These are phyloP conservation scores for Hypoxylon crocopeplum DNA, from an alignment of 495 filamentous ascomycete species.

Conservation along the genomic window DNA sequence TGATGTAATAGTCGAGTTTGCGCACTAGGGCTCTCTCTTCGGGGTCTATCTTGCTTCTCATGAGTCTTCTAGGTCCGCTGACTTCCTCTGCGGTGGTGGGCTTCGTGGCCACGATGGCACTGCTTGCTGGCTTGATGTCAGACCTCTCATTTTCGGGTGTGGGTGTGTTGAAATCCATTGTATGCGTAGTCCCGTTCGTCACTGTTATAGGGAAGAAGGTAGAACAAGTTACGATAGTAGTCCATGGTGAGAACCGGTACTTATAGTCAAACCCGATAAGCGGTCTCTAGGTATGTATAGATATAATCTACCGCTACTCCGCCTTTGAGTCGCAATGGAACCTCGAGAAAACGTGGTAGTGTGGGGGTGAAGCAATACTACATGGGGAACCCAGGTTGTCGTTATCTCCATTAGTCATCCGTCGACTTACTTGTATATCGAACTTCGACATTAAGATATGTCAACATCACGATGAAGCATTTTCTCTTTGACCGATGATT, in stretches of 20 bases:
- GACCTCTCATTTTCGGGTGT: not conserved
- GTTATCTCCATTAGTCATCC: constrained; percentile 8
- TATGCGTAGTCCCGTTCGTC: not conserved
- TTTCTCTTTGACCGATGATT: too few relatives aligned
- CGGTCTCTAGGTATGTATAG: too few relatives aligned
- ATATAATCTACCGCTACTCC: constrained; percentile 10
- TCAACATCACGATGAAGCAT: too few relatives aligned
- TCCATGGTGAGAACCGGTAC: not conserved
- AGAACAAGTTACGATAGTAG: too few relatives aligned
- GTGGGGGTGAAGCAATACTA: constrained; percentile 1
- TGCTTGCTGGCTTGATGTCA: not conserved
- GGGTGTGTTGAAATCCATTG: constrained; percentile 3
- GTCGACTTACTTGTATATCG: not conserved
- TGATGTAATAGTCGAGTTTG: constrained; percentile 57
- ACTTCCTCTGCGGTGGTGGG: not conserved
- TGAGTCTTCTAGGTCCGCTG: not conserved
- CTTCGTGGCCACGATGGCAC: not conserved
- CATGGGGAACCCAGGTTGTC: not conserved
- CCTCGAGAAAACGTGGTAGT: not conserved
- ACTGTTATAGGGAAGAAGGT: too few relatives aligned
- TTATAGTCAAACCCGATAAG: too few relatives aligned
- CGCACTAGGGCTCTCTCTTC: constrained; percentile 52
- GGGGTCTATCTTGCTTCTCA: constrained; percentile 45
- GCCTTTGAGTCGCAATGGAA: constrained; percentile 13
- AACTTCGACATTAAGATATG: not conserved